Conservation (phyloP, 2,329 filamentous ascomycete genomes). For the Ciborinia camelliae region DNA sequence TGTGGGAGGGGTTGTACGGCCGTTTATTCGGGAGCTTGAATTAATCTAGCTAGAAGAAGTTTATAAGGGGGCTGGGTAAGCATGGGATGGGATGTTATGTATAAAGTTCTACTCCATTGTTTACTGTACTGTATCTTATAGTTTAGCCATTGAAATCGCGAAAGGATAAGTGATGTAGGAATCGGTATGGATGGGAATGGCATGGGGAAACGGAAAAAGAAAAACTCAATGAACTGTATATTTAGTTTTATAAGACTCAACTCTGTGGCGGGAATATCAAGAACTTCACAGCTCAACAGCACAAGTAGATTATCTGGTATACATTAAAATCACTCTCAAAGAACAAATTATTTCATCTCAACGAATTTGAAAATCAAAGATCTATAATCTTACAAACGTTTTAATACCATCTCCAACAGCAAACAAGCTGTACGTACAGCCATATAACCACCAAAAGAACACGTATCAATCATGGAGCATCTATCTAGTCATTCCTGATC, state of each 20-base stretch:
- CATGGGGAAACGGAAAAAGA: background rate
- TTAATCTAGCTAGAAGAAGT: background rate
- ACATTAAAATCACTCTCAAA: conserved; percentile 5
- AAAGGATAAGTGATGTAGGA: background rate
- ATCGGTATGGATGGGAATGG: background rate
- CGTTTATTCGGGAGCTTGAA: conserved; percentile 64
- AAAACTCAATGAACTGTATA: background rate
- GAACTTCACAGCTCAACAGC: background rate
- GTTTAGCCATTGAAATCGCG: background rate
- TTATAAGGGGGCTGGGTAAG: too few species aligned
- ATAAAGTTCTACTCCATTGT: background rate
- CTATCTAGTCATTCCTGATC: conserved; percentile 8
- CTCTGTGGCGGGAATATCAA: background rate
- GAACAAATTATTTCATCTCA: background rate
- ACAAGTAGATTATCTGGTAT: background rate
- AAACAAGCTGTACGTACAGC: background rate
- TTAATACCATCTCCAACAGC: background rate
- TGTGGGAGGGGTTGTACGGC: conserved; percentile 80
- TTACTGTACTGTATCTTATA: conserved; percentile 9
- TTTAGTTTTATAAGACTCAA: background rate
- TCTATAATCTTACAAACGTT: conserved; percentile 20
- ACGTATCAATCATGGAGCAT: conserved; percentile 14
- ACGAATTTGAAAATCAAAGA: conserved; percentile 16
- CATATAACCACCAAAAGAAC: conserved; percentile 4
- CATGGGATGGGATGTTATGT: background rate